A percentile compares a stretch with the other conserved stretches of the same genome.
Conservation (phyloP, 2,329 filamentous ascomycete genomes). For the Lomentospora prolificans region DNA sequence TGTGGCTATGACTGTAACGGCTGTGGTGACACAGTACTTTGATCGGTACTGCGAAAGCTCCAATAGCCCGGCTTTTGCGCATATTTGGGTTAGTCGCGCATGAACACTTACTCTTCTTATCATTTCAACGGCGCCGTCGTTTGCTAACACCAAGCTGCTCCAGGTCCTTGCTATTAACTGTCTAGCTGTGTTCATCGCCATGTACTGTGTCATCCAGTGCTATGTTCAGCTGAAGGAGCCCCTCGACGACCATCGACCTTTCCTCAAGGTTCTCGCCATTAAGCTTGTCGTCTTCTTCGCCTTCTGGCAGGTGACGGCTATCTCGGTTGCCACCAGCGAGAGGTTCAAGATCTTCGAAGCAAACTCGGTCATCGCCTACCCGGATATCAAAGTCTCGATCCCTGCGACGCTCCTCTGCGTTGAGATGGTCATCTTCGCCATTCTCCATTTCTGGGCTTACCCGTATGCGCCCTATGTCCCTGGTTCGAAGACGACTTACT, state of each 20-base stretch:
- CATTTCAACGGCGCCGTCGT: slow-evolving; percentile 9
- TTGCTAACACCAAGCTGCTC: not conserved
- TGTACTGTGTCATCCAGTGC: slow-evolving; percentile 84
- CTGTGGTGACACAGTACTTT: slow-evolving; percentile 61
- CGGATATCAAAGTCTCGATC: slow-evolving; percentile 64
- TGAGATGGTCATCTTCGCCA: slow-evolving; percentile 73
- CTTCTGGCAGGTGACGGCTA: slow-evolving; percentile 65
- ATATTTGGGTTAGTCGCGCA: slow-evolving; percentile 76
- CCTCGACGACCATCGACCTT: slow-evolving; percentile 58
- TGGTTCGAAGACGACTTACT: slow-evolving; percentile 33
- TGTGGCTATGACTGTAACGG: slow-evolving; percentile 68
- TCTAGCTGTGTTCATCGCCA: slow-evolving; percentile 66
- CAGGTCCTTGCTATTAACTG: slow-evolving; percentile 60
- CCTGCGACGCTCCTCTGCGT: slow-evolving; percentile 68
- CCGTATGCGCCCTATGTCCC: slow-evolving; percentile 60
- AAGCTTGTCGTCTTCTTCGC: slow-evolving; percentile 87
- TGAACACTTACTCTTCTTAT: slow-evolving; percentile 5
- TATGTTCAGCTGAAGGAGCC: slow-evolving; percentile 66
- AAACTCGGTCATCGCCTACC: slow-evolving; percentile 57
- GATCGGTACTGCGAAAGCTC: slow-evolving; percentile 70
- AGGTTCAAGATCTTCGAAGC: slow-evolving; percentile 51
- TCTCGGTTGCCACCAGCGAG: slow-evolving; percentile 43
- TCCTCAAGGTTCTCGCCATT: slow-evolving; percentile 76
- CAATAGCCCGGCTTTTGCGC: slow-evolving; percentile 67
- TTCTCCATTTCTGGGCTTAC: slow-evolving; percentile 77